Evolutionary conservation across 2,329 filamentous ascomycete genomes (phyloP).

Genomic region (Scytalidium lignicola): DNA sequence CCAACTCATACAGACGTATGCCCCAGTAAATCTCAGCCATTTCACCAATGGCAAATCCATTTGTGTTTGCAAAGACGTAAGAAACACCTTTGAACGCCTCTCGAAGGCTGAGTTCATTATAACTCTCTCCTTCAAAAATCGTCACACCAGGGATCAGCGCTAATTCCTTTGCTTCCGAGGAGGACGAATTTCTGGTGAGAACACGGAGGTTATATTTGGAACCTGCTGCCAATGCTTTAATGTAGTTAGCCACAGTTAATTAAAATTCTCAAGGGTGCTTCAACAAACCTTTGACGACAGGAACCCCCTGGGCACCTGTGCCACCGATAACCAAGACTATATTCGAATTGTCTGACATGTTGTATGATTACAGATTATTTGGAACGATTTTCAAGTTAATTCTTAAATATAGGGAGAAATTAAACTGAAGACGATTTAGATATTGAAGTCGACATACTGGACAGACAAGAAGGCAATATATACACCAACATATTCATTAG

Average conservation of each 20-base stretch:
- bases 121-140: slow-evolving; percentile 32
- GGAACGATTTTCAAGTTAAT: too few relatives aligned
- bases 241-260: too few relatives aligned
- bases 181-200: slow-evolving; percentile 32
- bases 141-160: slow-evolving; percentile 30
- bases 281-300: slow-evolving; percentile 28
- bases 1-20: slow-evolving; percentile 29
- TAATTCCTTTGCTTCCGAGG: slow-evolving; percentile 29
- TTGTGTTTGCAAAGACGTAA: slow-evolving; percentile 36
- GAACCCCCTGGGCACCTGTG: slow-evolving; percentile 33
- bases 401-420: too few relatives aligned
- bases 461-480: too few relatives aligned
- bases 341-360: too few relatives aligned
- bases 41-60: slow-evolving; percentile 33
- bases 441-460: too few relatives aligned
- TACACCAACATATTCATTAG: too few relatives aligned
- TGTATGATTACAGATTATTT: too few relatives aligned
- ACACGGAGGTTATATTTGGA: slow-evolving; percentile 32
- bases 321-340: slow-evolving; percentile 44
- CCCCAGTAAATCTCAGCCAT: slow-evolving; percentile 32
- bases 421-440: too few relatives aligned
- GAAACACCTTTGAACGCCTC: slow-evolving; percentile 29
- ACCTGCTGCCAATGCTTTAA: too few relatives aligned
- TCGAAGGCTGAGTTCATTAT: slow-evolving; percentile 29
- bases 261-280: too few relatives aligned